Evolutionary conservation across 108 stramenopile genomes (phyloP).

Genomic region (Nitzschia sp.): DNA sequence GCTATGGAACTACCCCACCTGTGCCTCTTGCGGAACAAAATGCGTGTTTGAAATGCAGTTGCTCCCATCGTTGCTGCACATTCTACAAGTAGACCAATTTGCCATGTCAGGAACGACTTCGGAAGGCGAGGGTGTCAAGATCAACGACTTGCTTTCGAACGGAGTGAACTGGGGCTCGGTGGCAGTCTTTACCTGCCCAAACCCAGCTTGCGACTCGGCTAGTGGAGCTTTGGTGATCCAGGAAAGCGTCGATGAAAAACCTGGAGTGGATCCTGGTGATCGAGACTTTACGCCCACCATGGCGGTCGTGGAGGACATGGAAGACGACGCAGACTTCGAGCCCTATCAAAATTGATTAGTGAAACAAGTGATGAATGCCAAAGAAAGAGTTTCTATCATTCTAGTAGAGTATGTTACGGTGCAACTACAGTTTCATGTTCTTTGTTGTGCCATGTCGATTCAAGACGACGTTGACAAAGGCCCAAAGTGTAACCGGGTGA

Average conservation of each 20-base stretch:
- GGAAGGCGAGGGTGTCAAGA: neutral
- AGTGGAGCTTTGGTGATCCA: slow-evolving; percentile 64
- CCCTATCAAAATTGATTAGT: slow-evolving; percentile 15
- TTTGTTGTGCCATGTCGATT: no score
- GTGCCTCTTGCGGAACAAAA: slow-evolving; percentile 47
- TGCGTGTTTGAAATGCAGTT: slow-evolving; percentile 75
- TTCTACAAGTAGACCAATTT: slow-evolving; percentile 50
- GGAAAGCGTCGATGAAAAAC: slow-evolving; percentile 42
- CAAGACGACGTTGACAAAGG: no score
- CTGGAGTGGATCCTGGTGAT: slow-evolving; percentile 10
- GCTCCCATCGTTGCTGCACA: slow-evolving; percentile 71
- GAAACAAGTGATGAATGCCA: no score
- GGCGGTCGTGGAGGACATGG: slow-evolving; percentile 43
- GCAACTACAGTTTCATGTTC: no score
- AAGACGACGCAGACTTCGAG: slow-evolving; percentile 43
- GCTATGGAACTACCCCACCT: slow-evolving; percentile 30
- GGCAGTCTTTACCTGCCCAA: slow-evolving; percentile 72
- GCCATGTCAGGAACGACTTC: neutral
- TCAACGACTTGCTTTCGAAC: slow-evolving; percentile 36
- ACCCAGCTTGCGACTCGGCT: slow-evolving; percentile 48
- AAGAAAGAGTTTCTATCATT: neutral
- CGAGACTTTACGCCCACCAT: slow-evolving; percentile 25
- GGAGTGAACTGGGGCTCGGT: slow-evolving; percentile 87
- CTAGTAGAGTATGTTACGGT: neutral
- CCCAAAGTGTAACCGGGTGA: no score